phyloP scores from a whole-genome alignment of 2,329 filamentous ascomycete species.

The Talaromyces sp. region DNA sequence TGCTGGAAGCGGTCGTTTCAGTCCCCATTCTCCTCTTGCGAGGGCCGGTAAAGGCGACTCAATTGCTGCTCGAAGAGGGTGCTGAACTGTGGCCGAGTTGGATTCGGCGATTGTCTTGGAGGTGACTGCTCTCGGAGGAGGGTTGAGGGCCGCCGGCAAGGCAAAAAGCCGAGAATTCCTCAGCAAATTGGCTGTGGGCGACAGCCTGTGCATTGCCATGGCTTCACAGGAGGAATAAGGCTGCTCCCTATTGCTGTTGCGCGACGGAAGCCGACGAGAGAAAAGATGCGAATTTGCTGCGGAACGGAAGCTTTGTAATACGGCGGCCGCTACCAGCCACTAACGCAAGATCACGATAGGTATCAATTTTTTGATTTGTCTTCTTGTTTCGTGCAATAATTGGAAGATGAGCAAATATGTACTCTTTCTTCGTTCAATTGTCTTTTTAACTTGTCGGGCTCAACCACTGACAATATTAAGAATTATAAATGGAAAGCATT shows the following conservation, averaged over 20 bases:
- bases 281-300: slow-evolving; percentile 21
- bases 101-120: slow-evolving; percentile 49
- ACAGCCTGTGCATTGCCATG: slow-evolving; percentile 42
- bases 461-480: neutral
- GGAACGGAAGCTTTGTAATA: neutral
- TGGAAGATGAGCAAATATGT: neutral
- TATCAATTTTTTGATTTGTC: neutral
- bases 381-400: neutral
- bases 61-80: slow-evolving; percentile 79
- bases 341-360: neutral
- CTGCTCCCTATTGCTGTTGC: slow-evolving; percentile 9
- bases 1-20: slow-evolving; percentile 77
- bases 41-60: slow-evolving; percentile 69
- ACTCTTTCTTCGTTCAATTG: neutral
- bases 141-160: slow-evolving; percentile 68
- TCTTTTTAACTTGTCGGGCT: neutral
- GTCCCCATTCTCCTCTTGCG: slow-evolving; percentile 79
- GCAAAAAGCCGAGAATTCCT: slow-evolving; percentile 87
- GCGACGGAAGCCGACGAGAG: slow-evolving; percentile 13
- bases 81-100: slow-evolving; percentile 64
- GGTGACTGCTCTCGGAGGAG: slow-evolving; percentile 49
- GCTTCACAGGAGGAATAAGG: slow-evolving; percentile 24
- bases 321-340: neutral
- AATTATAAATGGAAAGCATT: neutral
- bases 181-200: slow-evolving; percentile 63